Base-by-base conservation (phyloP, 1,284 basidiomycete species). In the Cronartium ribicola region DNA sequence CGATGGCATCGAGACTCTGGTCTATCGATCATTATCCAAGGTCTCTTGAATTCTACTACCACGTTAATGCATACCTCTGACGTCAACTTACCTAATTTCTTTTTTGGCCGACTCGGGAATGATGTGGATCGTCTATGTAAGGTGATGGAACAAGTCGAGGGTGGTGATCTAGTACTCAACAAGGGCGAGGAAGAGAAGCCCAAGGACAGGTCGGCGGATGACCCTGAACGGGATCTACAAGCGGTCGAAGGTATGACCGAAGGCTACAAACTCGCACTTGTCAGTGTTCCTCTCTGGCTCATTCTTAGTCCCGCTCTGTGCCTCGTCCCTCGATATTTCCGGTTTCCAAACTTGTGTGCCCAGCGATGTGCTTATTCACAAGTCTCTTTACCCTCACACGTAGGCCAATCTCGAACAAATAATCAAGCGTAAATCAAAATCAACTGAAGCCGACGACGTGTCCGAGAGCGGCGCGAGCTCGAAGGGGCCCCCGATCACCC, bases 1-100 rank as follows among this genome's bases (percentile, higher is more conserved):
- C 80, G 93, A 94, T 69, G 96, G 95, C 14, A 87, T 98, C 62
- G 94, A 97, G 81, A 86, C 88, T n/a, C 86, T 99, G n/a, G 91
- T 94, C 11, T 98, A 97, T 83, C 87, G 89, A 55, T 88, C 91
- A 1, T 83, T 94, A 46, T 83, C 90, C 39, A 69, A 75, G 73
- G 66, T 75, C 1, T 17, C 36, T 43, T 5, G 6, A 3, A 17
- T 40, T 57, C 6, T 11, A 37, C 44, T 29, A 29, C 29, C 29
- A 29, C 29, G 29, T 29, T 29, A 29, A 29, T 29, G 29, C 29
- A 2, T 29, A 29, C 29, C 29, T 29, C 22, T 59, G 29, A n/a
- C 57, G 1, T 59, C 36, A 76, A 63, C 63, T 66, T 62, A 55
- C 48, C 66, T 66, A 37, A 65, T 48, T 41, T 69, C 71, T 10